phyloP scores from a whole-genome alignment of 805 yeast genomes.

The Kluyveromyces siamensis region DNA sequence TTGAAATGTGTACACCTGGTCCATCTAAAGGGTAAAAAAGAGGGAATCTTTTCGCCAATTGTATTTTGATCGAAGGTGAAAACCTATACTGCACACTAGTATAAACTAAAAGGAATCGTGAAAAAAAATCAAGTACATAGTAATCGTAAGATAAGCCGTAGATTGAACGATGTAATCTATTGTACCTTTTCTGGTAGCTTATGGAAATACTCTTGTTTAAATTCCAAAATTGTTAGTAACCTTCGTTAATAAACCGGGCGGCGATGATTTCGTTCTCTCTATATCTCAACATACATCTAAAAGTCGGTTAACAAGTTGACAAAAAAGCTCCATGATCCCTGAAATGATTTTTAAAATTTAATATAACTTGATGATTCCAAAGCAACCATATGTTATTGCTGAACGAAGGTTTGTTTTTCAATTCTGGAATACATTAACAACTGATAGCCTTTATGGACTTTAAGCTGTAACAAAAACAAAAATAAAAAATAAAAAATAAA shows the following conservation, averaged over 20 bases:
- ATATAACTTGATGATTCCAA: no score
- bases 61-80: conserved; percentile 16
- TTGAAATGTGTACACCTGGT: conserved; percentile 18
- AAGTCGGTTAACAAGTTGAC: neutral
- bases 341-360: neutral
- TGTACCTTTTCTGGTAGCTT: conserved; percentile 19
- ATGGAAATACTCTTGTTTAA: conserved; percentile 10
- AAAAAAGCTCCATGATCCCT: neutral
- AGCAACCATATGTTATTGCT: neutral
- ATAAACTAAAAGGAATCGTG: conserved; percentile 12
- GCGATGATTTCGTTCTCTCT: neutral
- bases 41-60: conserved; percentile 30
- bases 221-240: neutral
- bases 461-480: neutral
- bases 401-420: neutral
- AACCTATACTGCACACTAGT: conserved; percentile 18
- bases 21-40: conserved; percentile 16
- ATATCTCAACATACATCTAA: neutral
- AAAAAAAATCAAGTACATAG: conserved; percentile 12
- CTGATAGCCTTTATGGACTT: neutral
- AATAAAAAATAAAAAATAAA: no score
- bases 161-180: conserved; percentile 25
- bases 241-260: neutral
- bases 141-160: conserved; percentile 33
- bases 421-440: neutral